Evolutionary conservation across 495 filamentous ascomycete genomes (phyloP).

Genomic region (Acidiella bohemica): DNA sequence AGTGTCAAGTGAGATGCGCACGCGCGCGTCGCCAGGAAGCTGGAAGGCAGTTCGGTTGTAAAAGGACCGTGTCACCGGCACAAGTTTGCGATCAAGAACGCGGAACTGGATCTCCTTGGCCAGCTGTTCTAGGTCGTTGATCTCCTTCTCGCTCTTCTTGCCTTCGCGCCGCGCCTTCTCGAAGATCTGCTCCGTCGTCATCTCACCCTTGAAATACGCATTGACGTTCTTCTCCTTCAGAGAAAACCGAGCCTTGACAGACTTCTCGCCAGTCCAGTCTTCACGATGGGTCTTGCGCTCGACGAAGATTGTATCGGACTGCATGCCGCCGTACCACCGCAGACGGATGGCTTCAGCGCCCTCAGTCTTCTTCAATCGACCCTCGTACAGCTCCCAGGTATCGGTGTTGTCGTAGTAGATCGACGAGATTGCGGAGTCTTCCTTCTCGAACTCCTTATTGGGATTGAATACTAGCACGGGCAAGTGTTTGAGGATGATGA

Average conservation of each 20-base stretch:
- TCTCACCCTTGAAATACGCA: slow-evolving; percentile 64
- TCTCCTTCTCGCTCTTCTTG: slow-evolving; percentile 81
- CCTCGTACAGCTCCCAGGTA: slow-evolving; percentile 85
- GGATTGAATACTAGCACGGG: slow-evolving; percentile 96
- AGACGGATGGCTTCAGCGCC: slow-evolving; percentile 93
- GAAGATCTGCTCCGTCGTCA: slow-evolving; percentile 71
- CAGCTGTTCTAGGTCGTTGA: slow-evolving; percentile 76
- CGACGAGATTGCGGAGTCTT: slow-evolving; percentile 88
- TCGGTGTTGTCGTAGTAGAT: slow-evolving; percentile 96
- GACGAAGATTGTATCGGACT: slow-evolving; percentile 85
- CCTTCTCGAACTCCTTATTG: slow-evolving; percentile 83
- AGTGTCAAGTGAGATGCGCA: slow-evolving; percentile 93
- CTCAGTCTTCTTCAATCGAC: slow-evolving; percentile 92
- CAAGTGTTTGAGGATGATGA: slow-evolving; percentile 94
- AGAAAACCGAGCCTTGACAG: slow-evolving; percentile 89
- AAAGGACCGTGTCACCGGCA: slow-evolving; percentile 81
- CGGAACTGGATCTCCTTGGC: slow-evolving; percentile 90
- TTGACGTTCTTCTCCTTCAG: slow-evolving; percentile 97
- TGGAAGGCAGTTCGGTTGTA: slow-evolving; percentile 98
- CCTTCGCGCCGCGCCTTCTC: slow-evolving; percentile 86
- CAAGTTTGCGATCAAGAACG: slow-evolving; percentile 65
- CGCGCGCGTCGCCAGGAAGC: slow-evolving; percentile 86
- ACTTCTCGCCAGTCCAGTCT: slow-evolving; percentile 98
- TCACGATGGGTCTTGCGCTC: slow-evolving; percentile 97
- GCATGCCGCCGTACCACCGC: slow-evolving; percentile 96